Percentiles rank a stretch among this genome's conserved stretches.
phyloP scores from a whole-genome alignment of 768 basidiomycete species.

The Boletus sp. region DNA sequence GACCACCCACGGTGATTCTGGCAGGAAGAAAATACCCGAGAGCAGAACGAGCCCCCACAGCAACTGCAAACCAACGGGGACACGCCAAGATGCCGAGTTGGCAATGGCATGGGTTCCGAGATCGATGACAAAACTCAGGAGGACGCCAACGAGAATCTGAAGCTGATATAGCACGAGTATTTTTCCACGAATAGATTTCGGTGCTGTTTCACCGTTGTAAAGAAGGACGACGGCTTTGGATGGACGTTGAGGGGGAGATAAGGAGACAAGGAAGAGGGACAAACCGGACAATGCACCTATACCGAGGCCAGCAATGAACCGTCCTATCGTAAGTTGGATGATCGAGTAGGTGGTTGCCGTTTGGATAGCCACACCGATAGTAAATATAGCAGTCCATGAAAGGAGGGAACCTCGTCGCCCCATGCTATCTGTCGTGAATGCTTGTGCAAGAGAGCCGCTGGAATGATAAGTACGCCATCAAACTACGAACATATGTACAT shows the following conservation, averaged over 20 bases:
- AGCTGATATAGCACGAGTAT: slow-evolving; percentile 73
- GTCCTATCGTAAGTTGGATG: slow-evolving; percentile 11
- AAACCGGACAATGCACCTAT: slow-evolving; percentile 15
- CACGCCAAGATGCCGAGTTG: slow-evolving; percentile 15
- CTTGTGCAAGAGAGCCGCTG: slow-evolving; percentile 63
- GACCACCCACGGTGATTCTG: slow-evolving; percentile 13
- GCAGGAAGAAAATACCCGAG: slow-evolving; percentile 13
- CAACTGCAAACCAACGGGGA: slow-evolving; percentile 13
- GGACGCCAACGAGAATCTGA: slow-evolving; percentile 68
- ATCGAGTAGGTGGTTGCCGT: slow-evolving; percentile 14
- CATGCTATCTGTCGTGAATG: slow-evolving; percentile 28
- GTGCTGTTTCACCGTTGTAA: slow-evolving; percentile 77
- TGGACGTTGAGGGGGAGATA: not conserved
- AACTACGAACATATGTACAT: not conserved
- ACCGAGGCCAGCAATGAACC: slow-evolving; percentile 13
- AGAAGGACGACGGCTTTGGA: slow-evolving; percentile 52
- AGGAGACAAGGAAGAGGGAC: not conserved
- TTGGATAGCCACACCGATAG: slow-evolving; percentile 12
- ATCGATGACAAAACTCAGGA: slow-evolving; percentile 68
- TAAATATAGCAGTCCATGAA: slow-evolving; percentile 12
- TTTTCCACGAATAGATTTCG: slow-evolving; percentile 68
- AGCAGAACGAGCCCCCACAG: slow-evolving; percentile 11
- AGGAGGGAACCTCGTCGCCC: slow-evolving; percentile 14
- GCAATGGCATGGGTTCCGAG: slow-evolving; percentile 10
- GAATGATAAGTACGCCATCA: not conserved